phyloP scores from a whole-genome alignment of 1,284 basidiomycete genomes.

The Marasmius sp. region DNA sequence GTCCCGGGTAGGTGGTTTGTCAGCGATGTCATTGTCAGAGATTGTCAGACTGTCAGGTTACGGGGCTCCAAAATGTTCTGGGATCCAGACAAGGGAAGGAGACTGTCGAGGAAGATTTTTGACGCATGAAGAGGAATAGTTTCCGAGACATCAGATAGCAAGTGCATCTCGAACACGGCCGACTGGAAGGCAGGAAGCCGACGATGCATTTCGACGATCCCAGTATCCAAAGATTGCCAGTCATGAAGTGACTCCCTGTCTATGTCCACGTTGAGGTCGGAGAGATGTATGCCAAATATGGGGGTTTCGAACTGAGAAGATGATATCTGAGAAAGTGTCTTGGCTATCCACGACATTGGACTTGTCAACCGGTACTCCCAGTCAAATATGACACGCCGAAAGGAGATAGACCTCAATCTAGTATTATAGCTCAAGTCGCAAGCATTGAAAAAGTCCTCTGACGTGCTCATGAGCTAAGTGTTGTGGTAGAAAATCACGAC shows the following conservation, averaged over 20 bases:
- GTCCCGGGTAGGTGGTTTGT: not conserved
- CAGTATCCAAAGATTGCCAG: slow-evolving; percentile 10
- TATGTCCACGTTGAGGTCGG: not conserved
- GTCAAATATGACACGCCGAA: slow-evolving; percentile 7
- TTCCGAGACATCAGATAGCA: not conserved
- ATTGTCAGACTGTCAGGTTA: not conserved
- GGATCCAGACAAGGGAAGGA: not conserved
- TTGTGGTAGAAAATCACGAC: not conserved
- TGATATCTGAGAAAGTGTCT: slow-evolving; percentile 5
- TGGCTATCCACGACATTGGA: slow-evolving; percentile 12
- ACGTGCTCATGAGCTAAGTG: not conserved
- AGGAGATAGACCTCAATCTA: slow-evolving; percentile 3
- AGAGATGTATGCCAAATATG: slow-evolving; percentile 8
- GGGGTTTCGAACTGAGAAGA: not conserved
- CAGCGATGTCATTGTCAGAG: not conserved
- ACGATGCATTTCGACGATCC: not conserved
- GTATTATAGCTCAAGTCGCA: slow-evolving; percentile 6
- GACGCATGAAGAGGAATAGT: not conserved
- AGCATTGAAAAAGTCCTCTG: slow-evolving; percentile 14
- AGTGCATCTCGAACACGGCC: not conserved
- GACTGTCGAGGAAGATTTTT: not conserved
- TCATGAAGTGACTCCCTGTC: not conserved
- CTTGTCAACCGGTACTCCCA: slow-evolving; percentile 9
- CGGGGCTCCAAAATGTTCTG: not conserved
- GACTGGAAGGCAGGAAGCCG: not conserved